phyloP scores from a whole-genome alignment of 495 filamentous ascomycete species.

The Astrothelium subdiscretum region DNA sequence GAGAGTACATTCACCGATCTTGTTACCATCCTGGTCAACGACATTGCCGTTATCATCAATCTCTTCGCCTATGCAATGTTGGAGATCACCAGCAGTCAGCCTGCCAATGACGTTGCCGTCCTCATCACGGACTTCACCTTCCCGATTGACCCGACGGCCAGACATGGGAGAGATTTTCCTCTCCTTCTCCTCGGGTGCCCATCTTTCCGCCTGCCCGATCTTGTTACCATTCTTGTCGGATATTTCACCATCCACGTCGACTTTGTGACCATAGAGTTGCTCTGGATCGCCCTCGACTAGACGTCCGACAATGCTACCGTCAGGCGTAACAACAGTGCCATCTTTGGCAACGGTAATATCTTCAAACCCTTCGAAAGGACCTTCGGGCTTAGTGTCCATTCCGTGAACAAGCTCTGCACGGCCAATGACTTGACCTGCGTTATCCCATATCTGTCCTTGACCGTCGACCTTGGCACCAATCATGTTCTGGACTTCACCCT shows the following conservation, averaged over 20 bases:
- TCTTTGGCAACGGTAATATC: constrained; percentile 62
- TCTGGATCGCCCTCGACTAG: constrained; percentile 62
- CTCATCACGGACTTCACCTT: constrained; percentile 71
- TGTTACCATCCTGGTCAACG: constrained; percentile 68
- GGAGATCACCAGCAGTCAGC: constrained; percentile 62
- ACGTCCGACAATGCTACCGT: constrained; percentile 59
- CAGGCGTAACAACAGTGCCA: constrained; percentile 51
- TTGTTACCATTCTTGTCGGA: constrained; percentile 72
- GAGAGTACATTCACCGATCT: constrained; percentile 68
- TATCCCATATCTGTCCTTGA: constrained; percentile 69
- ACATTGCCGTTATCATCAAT: constrained; percentile 84
- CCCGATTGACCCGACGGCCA: constrained; percentile 65
- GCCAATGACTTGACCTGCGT: constrained; percentile 68
- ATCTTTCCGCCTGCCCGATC: constrained; percentile 71
- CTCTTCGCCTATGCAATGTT: constrained; percentile 59
- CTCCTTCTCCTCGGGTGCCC: constrained; percentile 66
- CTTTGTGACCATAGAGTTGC: constrained; percentile 57
- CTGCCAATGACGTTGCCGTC: constrained; percentile 73
- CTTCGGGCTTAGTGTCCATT: constrained; percentile 50
- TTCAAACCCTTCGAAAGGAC: constrained; percentile 69
- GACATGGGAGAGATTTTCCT: constrained; percentile 57
- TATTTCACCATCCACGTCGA: constrained; percentile 78
- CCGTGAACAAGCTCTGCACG: constrained; percentile 68
- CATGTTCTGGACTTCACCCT: constrained; percentile 58
- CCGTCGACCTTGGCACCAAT: constrained; percentile 74